Evolutionary conservation across 208 protist genomes (phyloP).

Genomic region (Phytomonas francai): DNA sequence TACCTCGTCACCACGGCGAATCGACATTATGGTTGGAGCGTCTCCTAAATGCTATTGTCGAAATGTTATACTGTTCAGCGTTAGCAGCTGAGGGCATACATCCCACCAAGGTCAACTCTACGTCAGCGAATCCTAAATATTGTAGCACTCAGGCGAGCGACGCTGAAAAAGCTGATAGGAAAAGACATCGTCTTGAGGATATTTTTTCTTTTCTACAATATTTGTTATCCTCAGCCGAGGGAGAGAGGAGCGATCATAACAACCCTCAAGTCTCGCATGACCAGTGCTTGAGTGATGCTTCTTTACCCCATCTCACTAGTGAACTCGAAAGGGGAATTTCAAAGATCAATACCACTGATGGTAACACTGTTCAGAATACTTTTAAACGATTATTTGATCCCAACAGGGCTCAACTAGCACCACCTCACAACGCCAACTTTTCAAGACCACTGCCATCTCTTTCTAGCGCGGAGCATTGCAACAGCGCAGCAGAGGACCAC

Average conservation of each 20-base stretch:
- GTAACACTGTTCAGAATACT: no score
- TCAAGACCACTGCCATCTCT: neutral
- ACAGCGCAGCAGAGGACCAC: constrained; percentile 6
- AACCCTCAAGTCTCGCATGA: no score
- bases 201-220: no score
- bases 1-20: constrained; percentile 67
- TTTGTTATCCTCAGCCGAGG: constrained; percentile 1
- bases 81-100: constrained; percentile 16
- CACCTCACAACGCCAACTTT: neutral
- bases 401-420: neutral
- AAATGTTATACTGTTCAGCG: constrained; percentile 38
- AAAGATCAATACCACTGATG: no score
- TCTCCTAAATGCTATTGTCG: constrained; percentile 39
- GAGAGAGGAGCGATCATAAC: no score
- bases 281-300: no score
- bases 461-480: neutral
- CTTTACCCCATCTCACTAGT: no score
- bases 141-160: constrained; percentile 3
- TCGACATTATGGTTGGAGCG: constrained; percentile 69
- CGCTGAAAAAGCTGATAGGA: neutral
- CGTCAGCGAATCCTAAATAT: neutral
- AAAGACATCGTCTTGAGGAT: no score
- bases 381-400: neutral
- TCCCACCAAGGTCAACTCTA: neutral
- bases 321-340: no score